Evolutionary conservation across 306 rosid species (phyloP).

Genomic region (Cucurbita maxima): DNA sequence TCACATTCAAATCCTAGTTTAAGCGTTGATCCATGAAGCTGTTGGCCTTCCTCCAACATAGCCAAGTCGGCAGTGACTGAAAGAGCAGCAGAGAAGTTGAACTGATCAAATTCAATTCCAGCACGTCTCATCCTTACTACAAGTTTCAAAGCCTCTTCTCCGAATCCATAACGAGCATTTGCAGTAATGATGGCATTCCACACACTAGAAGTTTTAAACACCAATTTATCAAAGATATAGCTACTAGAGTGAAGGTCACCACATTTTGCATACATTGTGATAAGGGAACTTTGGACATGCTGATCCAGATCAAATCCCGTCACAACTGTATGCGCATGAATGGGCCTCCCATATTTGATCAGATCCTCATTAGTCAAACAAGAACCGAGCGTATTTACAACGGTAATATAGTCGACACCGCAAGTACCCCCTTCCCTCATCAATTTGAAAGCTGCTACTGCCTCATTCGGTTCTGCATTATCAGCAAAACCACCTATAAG

Average conservation of each 20-base stretch:
- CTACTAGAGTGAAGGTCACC: slow-evolving; percentile 51
- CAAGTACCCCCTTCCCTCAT: slow-evolving; percentile 49
- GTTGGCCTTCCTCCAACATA: slow-evolving; percentile 80
- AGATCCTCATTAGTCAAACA: slow-evolving; percentile 35
- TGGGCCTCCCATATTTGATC: slow-evolving; percentile 42
- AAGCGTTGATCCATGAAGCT: slow-evolving; percentile 52
- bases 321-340: slow-evolving; percentile 44
- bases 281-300: slow-evolving; percentile 62
- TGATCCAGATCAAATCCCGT: slow-evolving; percentile 61
- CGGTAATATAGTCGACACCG: slow-evolving; percentile 47
- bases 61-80: slow-evolving; percentile 63
- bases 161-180: slow-evolving; percentile 53
- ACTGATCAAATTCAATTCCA: slow-evolving; percentile 57
- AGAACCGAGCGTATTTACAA: slow-evolving; percentile 51
- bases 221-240: slow-evolving; percentile 37
- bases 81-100: slow-evolving; percentile 60
- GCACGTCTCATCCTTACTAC: slow-evolving; percentile 39
- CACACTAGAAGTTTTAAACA: slow-evolving; percentile 39
- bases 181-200: slow-evolving; percentile 88
- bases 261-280: slow-evolving; percentile 78
- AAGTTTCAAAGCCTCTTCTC: slow-evolving; percentile 68
- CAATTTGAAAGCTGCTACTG: slow-evolving; percentile 39
- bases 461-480: slow-evolving; percentile 48
- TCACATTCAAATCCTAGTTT: slow-evolving; percentile 68
- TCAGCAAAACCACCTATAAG: slow-evolving; percentile 68